phyloP scores from a whole-genome alignment of 148 eudicot species.

The Chenopodium suecicum region DNA sequence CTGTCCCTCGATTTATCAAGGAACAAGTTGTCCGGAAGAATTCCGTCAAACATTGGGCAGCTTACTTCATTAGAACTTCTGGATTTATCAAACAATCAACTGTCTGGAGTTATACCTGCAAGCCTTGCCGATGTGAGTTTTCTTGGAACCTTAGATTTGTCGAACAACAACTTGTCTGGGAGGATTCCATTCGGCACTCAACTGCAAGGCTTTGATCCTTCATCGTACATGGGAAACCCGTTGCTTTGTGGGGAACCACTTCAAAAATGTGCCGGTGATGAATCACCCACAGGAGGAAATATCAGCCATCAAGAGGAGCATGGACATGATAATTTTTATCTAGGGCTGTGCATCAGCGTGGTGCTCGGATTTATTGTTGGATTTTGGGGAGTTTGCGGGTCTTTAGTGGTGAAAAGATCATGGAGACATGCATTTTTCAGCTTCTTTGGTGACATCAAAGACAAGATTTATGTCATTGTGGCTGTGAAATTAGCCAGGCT shows the following conservation, averaged over 20 bases:
- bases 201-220: not conserved
- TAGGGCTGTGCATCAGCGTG: constrained; percentile 11
- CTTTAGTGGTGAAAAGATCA: constrained; percentile 5
- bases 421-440: constrained; percentile 20
- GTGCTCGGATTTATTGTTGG: constrained; percentile 14
- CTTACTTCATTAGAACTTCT: constrained; percentile 10
- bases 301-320: not conserved
- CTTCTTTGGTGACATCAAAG: not conserved
- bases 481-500: not conserved
- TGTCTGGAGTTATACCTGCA: constrained; percentile 6
- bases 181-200: not conserved
- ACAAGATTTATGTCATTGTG: not conserved
- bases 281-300: not conserved
- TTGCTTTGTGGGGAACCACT: constrained; percentile 24
- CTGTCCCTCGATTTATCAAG: constrained; percentile 12
- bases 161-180: too few species aligned
- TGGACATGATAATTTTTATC: not conserved
- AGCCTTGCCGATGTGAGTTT: constrained; percentile 7
- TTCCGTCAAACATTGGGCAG: constrained; percentile 12
- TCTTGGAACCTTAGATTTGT: not conserved
- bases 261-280: not conserved
- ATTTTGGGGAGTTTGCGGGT: constrained; percentile 18
- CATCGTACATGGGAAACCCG: constrained; percentile 8
- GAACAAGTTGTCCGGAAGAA: constrained; percentile 15
- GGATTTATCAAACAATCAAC: constrained; percentile 21